phyloP scores from a whole-genome alignment of 805 yeast species.

The Monosporozyma siamensis region DNA sequence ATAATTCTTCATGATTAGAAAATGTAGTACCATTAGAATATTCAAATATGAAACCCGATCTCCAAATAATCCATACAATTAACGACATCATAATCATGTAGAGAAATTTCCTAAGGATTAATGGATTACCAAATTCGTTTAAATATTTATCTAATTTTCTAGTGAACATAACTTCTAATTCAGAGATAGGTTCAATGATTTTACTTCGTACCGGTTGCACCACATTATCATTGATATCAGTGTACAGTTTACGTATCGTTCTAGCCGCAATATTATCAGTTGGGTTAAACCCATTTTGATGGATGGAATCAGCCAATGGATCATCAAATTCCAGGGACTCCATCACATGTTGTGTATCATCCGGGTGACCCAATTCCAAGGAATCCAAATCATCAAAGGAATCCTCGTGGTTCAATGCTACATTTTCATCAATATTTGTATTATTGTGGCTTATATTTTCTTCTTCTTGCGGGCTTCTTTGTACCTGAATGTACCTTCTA shows the following conservation, averaged over 20 bases:
- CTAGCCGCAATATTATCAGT: slow-evolving; percentile 9
- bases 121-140: slow-evolving; percentile 68
- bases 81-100: slow-evolving; percentile 54
- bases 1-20: slow-evolving; percentile 45
- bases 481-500: neutral
- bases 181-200: slow-evolving; percentile 30
- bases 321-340: slow-evolving; percentile 7
- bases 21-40: slow-evolving; percentile 41
- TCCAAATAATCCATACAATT: slow-evolving; percentile 44
- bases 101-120: slow-evolving; percentile 62
- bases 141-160: slow-evolving; percentile 44
- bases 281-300: slow-evolving; percentile 5
- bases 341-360: slow-evolving; percentile 35
- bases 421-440: no score
- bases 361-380: slow-evolving; percentile 43
- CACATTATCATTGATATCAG: slow-evolving; percentile 1
- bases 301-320: slow-evolving; percentile 2
- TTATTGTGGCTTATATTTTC: neutral
- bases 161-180: slow-evolving; percentile 8
- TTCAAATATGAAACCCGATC: slow-evolving; percentile 36
- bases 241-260: neutral
- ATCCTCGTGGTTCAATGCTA: no score
- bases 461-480: neutral
- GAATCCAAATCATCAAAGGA: neutral
- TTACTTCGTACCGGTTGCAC: slow-evolving; percentile 10